Evolutionary conservation across 371 early-diverging fungal species (phyloP), one percentile per base, ranked within the genome.

Genomic region (Rhizopus arrhizus): DNA sequence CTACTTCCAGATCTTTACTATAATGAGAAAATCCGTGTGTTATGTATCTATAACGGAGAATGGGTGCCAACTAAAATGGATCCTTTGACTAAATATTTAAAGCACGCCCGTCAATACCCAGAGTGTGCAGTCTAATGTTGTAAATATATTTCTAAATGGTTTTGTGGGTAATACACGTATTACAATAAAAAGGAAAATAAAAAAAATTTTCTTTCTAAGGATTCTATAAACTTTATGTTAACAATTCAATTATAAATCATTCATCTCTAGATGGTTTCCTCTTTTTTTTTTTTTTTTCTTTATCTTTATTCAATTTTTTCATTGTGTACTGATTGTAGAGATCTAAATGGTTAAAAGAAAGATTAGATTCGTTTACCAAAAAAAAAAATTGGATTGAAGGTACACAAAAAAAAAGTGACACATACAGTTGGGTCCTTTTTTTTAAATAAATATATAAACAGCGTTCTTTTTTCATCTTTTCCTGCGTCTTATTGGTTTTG

Each of bases 1-100:
- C 83, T 99, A 31, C 81, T 99, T n/a, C 90, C 94, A 0, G 91
- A 95, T 62, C 82, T 99, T n/a, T 86, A 86, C 38, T 99, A 96
- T 78, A 92, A 95, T 68, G 83, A 90, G 56, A 80, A 84, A 42
- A 98, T 98, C 94, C 93, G 90, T 62, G 89, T 99, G 0, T 84
- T 95, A 10, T 92, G 94, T 68, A 90, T 99, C 47, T 97, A 88
- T 74, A 95, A 97, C 62, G 97, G 97, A 40, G 93, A 94, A 70
- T 92, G 92, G 90, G 87, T 88, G 60, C 92, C 94, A 2, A 68
- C 73, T 34, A 74, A 78, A 38, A 64, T 75, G 48, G 68, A 73
- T 36, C 69, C 73, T 9, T 36, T 69, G 9, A 36, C 66, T 2
- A 63, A 69, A 13, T 80, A 75, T 52, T 54, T 80, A 40, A 50